Evolutionary conservation across 768 basidiomycete genomes (phyloP).

Genomic region (Naganishia antarctica): DNA sequence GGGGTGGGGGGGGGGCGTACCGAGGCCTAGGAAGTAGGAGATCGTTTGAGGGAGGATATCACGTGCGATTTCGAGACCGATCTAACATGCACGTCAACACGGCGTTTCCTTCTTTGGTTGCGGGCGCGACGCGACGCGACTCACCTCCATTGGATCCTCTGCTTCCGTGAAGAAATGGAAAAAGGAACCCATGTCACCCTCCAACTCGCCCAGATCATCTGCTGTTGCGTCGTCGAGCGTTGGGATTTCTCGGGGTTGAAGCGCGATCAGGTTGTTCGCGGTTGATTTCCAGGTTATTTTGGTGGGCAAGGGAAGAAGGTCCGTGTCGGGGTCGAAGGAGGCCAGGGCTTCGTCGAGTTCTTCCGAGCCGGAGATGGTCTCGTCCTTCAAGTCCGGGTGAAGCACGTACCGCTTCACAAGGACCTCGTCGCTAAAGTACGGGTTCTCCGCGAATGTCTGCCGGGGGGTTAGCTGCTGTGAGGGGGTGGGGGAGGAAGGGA

Average conservation of each 20-base stretch:
- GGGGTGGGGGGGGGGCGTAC: no score
- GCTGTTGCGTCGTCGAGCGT: conserved; percentile 5
- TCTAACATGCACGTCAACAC: conserved; percentile 25
- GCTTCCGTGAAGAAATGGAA: conserved; percentile 43
- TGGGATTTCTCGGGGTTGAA: conserved; percentile 36
- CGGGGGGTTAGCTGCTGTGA: background rate
- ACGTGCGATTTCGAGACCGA: conserved; percentile 35
- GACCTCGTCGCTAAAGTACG: conserved; percentile 45
- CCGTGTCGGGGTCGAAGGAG: conserved; percentile 33
- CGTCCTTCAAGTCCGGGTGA: conserved; percentile 2
- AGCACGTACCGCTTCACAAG: conserved; percentile 42
- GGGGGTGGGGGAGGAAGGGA: no score
- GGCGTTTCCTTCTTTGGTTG: background rate
- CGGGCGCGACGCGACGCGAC: conserved; percentile 10
- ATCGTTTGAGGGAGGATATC: conserved; percentile 40
- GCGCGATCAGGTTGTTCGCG: conserved; percentile 37
- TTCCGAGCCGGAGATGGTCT: background rate
- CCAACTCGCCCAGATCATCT: conserved; percentile 26
- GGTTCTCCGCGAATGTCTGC: conserved; percentile 48
- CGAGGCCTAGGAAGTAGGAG: conserved; percentile 41
- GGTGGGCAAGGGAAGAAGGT: conserved; percentile 27
- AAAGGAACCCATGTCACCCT: conserved; percentile 47
- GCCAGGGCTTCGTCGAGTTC: conserved; percentile 7
- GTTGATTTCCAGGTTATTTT: conserved; percentile 47
- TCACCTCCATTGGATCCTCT: conserved; percentile 36